A percentile compares a stretch with the other conserved stretches of the same genome.
Evolutionary conservation across 306 rosid genomes (phyloP).

Genomic region (Pueraria montana): DNA sequence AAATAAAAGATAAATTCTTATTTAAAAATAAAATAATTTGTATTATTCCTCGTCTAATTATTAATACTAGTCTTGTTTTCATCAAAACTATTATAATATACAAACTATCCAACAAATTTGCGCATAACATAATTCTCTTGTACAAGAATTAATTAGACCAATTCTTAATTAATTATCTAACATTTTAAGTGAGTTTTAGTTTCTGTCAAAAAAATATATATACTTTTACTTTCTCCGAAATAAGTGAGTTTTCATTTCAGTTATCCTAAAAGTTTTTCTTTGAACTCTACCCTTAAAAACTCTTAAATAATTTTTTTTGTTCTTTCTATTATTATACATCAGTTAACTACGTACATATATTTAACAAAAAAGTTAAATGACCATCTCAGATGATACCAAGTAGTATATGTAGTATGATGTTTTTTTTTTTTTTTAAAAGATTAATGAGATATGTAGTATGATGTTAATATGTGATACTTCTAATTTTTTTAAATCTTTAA

Average conservation of each 20-base stretch:
- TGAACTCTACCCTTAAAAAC: too few relatives aligned
- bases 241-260: too few relatives aligned
- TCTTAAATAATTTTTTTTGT: too few relatives aligned
- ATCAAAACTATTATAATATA: background rate
- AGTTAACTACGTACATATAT: too few relatives aligned
- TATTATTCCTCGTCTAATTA: background rate
- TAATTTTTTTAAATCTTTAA: background rate
- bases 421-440: too few relatives aligned
- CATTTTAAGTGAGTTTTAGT: too few relatives aligned
- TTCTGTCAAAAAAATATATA: too few relatives aligned
- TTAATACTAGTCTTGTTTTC: background rate
- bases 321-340: too few relatives aligned
- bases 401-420: background rate
- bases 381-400: too few relatives aligned
- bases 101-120: slow-evolving; percentile 1
- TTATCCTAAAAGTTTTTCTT: too few relatives aligned
- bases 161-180: background rate
- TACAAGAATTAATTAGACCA: background rate
- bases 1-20: background rate
- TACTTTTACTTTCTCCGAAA: too few relatives aligned
- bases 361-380: too few relatives aligned
- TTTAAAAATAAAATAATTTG: background rate
- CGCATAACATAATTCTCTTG: background rate
- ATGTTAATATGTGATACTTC: background rate
- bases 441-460: background rate